Evolutionary conservation across 148 eudicot species (phyloP).

Genomic region (Euryodendron excelsum): DNA sequence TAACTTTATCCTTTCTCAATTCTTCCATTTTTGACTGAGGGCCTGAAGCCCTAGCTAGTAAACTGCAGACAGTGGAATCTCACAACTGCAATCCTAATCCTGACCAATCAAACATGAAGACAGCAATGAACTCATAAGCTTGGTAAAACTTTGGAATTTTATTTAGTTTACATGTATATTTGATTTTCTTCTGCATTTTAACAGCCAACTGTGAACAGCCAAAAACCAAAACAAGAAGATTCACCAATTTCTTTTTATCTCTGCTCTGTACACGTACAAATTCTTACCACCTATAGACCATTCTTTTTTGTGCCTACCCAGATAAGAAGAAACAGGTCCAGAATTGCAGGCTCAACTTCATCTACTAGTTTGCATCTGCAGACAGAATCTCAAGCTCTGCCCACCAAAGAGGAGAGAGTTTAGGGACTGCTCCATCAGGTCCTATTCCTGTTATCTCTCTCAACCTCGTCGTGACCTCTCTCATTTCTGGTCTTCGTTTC

Average conservation of each 20-base stretch:
- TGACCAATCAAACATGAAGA: no score
- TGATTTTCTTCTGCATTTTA: not conserved
- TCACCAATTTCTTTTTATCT: not conserved
- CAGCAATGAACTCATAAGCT: no score
- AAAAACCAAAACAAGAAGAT: not conserved
- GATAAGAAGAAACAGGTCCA: not conserved
- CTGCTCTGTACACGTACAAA: not conserved
- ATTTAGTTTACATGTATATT: not conserved
- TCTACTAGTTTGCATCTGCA: slow-evolving; percentile 34
- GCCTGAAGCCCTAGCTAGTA: no score
- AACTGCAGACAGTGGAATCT: no score
- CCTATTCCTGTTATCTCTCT: slow-evolving; percentile 61
- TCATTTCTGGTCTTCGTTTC: slow-evolving; percentile 55
- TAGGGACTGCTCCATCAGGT: slow-evolving; percentile 64
- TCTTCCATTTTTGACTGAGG: no score
- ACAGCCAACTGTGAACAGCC: not conserved
- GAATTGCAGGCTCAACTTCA: slow-evolving; percentile 3
- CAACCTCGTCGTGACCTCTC: slow-evolving; percentile 52
- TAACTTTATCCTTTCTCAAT: no score
- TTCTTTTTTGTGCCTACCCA: not conserved
- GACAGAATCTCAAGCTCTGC: slow-evolving; percentile 69
- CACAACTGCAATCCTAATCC: no score
- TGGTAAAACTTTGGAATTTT: no score
- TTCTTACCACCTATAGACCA: not conserved
- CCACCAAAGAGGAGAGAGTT: slow-evolving; percentile 84